Evolutionary conservation across 139 green algal genomes (phyloP).

Genomic region (Desmodesmus armatus): DNA sequence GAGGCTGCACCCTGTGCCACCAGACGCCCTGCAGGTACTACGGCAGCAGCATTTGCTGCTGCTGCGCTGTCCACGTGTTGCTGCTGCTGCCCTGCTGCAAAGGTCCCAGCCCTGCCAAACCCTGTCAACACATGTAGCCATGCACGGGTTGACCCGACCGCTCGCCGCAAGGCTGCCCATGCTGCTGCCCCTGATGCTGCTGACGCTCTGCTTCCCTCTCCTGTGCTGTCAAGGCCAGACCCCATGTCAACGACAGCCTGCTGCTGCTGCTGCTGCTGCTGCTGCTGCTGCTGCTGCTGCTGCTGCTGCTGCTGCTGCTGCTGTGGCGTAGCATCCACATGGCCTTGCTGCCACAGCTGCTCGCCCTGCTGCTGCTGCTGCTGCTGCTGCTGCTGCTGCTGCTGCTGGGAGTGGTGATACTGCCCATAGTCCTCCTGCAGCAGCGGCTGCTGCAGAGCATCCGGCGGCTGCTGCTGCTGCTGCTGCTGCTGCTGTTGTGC

Average conservation of each 20-base stretch:
- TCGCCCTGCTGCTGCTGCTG: background rate
- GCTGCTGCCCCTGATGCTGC: background rate
- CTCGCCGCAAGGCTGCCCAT: background rate
- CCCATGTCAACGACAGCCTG: too few relatives aligned
- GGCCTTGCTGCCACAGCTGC: too few relatives aligned
- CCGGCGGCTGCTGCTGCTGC: background rate
- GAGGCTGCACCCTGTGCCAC: background rate
- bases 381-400: background rate
- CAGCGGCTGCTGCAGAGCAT: background rate
- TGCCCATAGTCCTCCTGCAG: too few relatives aligned
- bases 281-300: background rate
- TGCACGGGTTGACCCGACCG: background rate
- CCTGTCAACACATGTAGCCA: background rate
- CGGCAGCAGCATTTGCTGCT: constrained; percentile 9
- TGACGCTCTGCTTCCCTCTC: background rate
- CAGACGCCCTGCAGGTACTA: background rate
- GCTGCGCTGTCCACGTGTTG: background rate
- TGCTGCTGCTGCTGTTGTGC: background rate
- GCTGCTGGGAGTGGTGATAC: too few relatives aligned
- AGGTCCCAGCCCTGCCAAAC: background rate
- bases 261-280: background rate
- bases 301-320: background rate
- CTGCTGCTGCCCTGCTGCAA: background rate
- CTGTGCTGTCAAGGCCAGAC: background rate
- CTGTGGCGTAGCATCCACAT: background rate